Conservation (phyloP, 108 stramenopile species). For the Skeletonema menzelii region DNA sequence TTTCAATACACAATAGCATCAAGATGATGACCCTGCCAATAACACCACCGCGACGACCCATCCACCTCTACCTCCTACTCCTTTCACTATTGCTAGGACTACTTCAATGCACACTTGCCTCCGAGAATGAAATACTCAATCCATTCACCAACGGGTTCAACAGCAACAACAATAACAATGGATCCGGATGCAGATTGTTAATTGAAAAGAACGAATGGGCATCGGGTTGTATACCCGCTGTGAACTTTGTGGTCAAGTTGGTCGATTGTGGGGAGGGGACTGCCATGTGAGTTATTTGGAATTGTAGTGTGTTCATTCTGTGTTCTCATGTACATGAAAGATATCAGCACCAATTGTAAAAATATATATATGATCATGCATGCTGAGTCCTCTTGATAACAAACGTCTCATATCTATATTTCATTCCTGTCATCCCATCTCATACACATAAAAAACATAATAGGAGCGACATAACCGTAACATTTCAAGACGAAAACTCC, state of each 20-base stretch:
- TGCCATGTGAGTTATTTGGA: conserved; percentile 14
- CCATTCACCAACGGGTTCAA: neutral
- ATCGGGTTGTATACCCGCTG: conserved; percentile 39
- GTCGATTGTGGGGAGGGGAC: conserved; percentile 47
- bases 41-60: neutral
- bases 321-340: neutral
- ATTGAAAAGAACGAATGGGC: conserved; percentile 50
- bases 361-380: too few relatives aligned
- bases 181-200: conserved; percentile 30
- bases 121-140: neutral
- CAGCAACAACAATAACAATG: neutral
- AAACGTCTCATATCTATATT: neutral
- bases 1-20: neutral
- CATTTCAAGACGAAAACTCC: conserved; percentile 45
- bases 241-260: conserved; percentile 44
- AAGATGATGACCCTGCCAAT: neutral
- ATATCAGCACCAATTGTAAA: too few relatives aligned
- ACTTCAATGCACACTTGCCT: neutral
- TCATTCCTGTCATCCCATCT: neutral
- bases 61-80: neutral
- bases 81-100: neutral
- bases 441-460: neutral
- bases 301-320: neutral
- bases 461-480: conserved; percentile 45
- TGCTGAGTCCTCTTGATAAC: neutral